A percentile compares a stretch with the other conserved stretches of the same genome.
Conservation (phyloP, 2,329 filamentous ascomycete genomes). For the Herpotrichia juniperi region DNA sequence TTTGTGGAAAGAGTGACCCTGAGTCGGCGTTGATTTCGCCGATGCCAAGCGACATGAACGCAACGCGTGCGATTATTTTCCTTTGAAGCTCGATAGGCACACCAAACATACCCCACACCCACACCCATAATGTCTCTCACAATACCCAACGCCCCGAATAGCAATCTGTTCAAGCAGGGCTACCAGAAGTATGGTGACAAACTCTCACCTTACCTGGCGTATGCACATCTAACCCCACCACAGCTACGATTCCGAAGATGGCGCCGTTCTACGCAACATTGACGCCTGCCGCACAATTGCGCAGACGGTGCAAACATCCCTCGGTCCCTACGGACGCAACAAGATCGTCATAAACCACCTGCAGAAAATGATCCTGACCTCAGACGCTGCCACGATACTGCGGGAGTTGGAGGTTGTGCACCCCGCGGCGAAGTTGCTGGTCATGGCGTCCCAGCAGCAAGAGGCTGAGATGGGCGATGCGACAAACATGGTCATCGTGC, state of each 20-base stretch:
- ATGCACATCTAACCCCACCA: constrained; percentile 40
- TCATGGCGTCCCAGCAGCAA: constrained; percentile 99
- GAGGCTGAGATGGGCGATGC: constrained; percentile 99
- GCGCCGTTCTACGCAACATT: constrained; percentile 96
- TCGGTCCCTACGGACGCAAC: constrained; percentile 97
- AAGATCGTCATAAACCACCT: constrained; percentile 99
- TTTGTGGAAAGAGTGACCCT: neutral
- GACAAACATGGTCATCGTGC: constrained; percentile 94
- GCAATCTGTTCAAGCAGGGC: constrained; percentile 91
- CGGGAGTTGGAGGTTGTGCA: constrained; percentile 98
- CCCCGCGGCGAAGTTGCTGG: constrained; percentile 93
- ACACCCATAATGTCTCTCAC: constrained; percentile 81
- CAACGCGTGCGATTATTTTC: too few species aligned
- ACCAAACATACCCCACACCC: constrained; percentile 38
- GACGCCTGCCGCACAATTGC: constrained; percentile 97
- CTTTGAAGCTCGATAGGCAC: constrained; percentile 29
- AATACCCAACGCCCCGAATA: constrained; percentile 92
- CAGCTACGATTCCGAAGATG: constrained; percentile 99
- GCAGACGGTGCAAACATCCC: constrained; percentile 93
- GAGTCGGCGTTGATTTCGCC: constrained; percentile 21
- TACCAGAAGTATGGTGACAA: constrained; percentile 81
- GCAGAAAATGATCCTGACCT: constrained; percentile 99
- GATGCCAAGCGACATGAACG: constrained; percentile 21
- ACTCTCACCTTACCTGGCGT: constrained; percentile 22
- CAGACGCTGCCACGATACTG: constrained; percentile 95